phyloP scores from a whole-genome alignment of 75 land plant genomes.

The Cupressus sempervirens region DNA sequence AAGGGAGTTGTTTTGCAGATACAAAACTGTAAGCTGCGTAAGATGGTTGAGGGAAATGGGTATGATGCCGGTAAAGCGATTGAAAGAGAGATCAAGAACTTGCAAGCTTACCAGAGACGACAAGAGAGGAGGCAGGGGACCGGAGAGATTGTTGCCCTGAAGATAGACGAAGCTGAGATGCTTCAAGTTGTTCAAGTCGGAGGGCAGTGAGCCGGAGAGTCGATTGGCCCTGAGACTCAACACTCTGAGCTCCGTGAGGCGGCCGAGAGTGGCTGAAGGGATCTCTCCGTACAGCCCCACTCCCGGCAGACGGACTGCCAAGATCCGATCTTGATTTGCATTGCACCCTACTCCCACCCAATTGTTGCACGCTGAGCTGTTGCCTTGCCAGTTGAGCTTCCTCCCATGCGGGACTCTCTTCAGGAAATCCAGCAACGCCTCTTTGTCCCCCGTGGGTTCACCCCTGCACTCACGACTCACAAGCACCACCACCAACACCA shows the following conservation, averaged over 20 bases:
- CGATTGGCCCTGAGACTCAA: constrained; percentile 68
- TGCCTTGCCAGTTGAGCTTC: constrained; percentile 45
- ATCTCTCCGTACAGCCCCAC: constrained; percentile 61
- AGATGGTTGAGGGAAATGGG: constrained; percentile 40
- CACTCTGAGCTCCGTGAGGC: constrained; percentile 46
- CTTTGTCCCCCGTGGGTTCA: constrained; percentile 44
- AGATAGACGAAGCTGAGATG: constrained; percentile 39
- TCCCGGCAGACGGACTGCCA: constrained; percentile 62
- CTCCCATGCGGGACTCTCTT: constrained; percentile 39
- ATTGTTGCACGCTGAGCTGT: constrained; percentile 31
- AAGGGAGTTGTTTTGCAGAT: constrained; percentile 69
- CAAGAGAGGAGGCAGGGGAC: constrained; percentile 37
- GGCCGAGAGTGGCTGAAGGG: constrained; percentile 60
- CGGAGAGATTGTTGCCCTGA: constrained; percentile 50
- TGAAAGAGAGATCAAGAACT: constrained; percentile 57
- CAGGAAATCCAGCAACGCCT: constrained; percentile 53
- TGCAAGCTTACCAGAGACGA: constrained; percentile 31
- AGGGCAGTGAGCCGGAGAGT: constrained; percentile 62
- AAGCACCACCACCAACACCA: background rate
- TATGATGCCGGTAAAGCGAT: constrained; percentile 44
- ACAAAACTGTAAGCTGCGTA: constrained; percentile 37
- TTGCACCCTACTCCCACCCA: constrained; percentile 61
- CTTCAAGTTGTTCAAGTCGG: constrained; percentile 41
- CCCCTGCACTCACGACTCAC: constrained; percentile 2
- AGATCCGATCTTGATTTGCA: constrained; percentile 25